phyloP scores from a whole-genome alignment of 1,284 basidiomycete genomes.

The Stygiomarasmius scandens region DNA sequence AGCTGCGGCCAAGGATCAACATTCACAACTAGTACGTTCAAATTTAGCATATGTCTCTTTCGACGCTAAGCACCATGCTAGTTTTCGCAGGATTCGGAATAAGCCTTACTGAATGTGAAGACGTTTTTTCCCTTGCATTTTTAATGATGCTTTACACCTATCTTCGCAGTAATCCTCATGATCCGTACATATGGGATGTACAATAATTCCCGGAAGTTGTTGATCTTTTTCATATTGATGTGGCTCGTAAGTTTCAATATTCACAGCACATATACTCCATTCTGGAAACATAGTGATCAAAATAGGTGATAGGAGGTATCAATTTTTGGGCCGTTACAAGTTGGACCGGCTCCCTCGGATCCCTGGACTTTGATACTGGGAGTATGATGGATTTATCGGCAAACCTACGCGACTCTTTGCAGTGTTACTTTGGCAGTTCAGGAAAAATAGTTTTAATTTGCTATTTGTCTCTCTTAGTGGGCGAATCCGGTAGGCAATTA shows the following conservation, averaged over 20 bases:
- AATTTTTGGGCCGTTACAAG: not conserved
- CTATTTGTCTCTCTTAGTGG: conserved; percentile 16
- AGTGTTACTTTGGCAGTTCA: conserved; percentile 5
- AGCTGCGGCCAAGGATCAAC: conserved; percentile 31
- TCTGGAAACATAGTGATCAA: too few species aligned
- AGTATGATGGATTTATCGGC: not conserved
- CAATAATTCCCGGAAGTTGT: conserved; percentile 18
- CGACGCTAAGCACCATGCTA: conserved; percentile 16
- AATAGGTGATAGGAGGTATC: not conserved
- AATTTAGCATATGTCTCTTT: conserved; percentile 9
- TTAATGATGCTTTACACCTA: not conserved
- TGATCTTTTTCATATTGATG: conserved; percentile 18
- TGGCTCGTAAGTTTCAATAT: conserved; percentile 18
- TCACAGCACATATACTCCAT: too few species aligned
- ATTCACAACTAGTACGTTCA: conserved; percentile 13
- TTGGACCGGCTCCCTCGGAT: not conserved
- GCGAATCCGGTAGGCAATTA: conserved; percentile 20
- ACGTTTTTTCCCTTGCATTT: not conserved
- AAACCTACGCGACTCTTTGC: not conserved
- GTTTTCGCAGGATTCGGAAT: conserved; percentile 14
- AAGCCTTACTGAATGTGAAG: conserved; percentile 17
- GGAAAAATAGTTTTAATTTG: conserved; percentile 10
- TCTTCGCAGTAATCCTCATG: conserved; percentile 20
- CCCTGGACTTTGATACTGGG: not conserved
- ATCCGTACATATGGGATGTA: conserved; percentile 23